Base-by-base conservation (phyloP, 2,329 filamentous ascomycete genomes). In the Fusarium subtropicale region DNA sequence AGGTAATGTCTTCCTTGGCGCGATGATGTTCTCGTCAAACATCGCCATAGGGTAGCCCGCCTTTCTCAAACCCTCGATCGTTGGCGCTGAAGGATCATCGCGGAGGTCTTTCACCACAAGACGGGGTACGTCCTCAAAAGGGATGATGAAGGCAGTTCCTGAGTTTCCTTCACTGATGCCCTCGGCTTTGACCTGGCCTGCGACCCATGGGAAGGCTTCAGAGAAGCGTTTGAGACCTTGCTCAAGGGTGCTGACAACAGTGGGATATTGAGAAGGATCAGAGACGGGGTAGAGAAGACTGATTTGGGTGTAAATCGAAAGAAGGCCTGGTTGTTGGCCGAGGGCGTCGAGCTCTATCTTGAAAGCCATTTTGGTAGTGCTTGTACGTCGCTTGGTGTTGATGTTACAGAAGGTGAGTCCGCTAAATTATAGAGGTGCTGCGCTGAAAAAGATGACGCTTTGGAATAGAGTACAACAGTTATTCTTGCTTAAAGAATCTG, bases 291-390 rank as follows among this genome's bases (percentile, higher is more conserved):
- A 87, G 60, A 78, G 77, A 31, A 83, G 74, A 39, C 76, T 79
- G 39, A 86, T 75, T 51, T 82, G 83, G 0, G 83, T 86, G 66
- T 85, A 86, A 13, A 85, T 79, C 13, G 74, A 71, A 34, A 84
- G 76, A 8, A 75, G 65, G 10, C 81, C 77, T 54, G 44, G 44
- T 31, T 79, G 76, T 51, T 84, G 80, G 15, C 82, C 83, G 7
- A 85, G 63, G 39, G 81, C 71, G 44, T 85, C 83, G 4, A 85
- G 74, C 30, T 74, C 62, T 7, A 76, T 54, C 20, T 77, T 65
- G 10, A 75, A 51, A 18, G 20, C 20, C 69, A 71, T 71, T 7
- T 13, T 34, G 15, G 16, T n/a, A 26, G 15, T 18, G 41, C 36
- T 8, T 8, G 9, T n/a, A 28, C 6, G 5, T 34, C 15, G 20